Evolutionary conservation across 2,329 filamentous ascomycete genomes (phyloP).

Genomic region (Stagonosporopsis tanaceti): DNA sequence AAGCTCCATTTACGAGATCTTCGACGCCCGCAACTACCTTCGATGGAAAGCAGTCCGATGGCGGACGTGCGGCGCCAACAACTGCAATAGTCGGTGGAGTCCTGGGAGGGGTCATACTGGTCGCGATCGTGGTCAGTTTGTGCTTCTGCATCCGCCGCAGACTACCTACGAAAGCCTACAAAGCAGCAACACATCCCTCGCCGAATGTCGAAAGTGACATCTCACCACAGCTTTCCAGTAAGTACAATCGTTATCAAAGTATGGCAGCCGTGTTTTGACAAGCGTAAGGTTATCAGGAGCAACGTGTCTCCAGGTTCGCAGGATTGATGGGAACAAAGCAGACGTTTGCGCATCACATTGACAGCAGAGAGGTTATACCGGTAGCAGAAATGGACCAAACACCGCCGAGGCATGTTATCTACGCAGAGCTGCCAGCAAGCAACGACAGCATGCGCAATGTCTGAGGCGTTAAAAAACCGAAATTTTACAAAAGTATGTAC

Average conservation of each 20-base stretch:
- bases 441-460: slow-evolving; percentile 19
- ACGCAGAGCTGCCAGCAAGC: slow-evolving; percentile 8
- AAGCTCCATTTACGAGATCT: background rate
- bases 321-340: slow-evolving; percentile 11
- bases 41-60: background rate
- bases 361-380: slow-evolving; percentile 23
- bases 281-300: background rate
- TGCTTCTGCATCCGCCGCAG: slow-evolving; percentile 24
- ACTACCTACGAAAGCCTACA: slow-evolving; percentile 29
- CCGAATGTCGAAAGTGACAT: slow-evolving; percentile 35
- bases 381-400: slow-evolving; percentile 26
- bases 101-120: slow-evolving; percentile 28
- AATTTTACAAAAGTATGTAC: background rate
- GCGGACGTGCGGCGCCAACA: slow-evolving; percentile 8
- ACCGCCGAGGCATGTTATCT: slow-evolving; percentile 20
- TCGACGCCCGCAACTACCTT: background rate
- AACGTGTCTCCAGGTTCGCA: background rate
- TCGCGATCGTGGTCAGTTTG: slow-evolving; percentile 18
- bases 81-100: slow-evolving; percentile 36
- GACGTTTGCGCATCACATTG: slow-evolving; percentile 26
- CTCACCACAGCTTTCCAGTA: slow-evolving; percentile 33
- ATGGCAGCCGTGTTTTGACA: background rate
- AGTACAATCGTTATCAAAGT: slow-evolving; percentile 8
- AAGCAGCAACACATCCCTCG: slow-evolving; percentile 34
- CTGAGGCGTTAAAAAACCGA: background rate